phyloP scores from a whole-genome alignment of 75 land plant genomes.

The Gnetum montanum region DNA sequence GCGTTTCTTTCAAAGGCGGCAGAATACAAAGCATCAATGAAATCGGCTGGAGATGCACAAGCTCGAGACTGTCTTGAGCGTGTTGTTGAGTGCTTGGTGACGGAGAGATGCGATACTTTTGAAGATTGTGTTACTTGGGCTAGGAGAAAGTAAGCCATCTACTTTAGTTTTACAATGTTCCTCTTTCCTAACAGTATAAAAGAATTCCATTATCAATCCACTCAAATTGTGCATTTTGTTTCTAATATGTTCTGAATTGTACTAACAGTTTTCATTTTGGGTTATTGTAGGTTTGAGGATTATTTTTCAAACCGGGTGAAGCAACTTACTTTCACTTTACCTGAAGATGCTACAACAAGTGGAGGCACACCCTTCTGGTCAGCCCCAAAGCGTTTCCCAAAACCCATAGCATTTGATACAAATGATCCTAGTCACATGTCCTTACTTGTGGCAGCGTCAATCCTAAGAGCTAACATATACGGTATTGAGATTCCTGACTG shows the following conservation, averaged over 20 bases:
- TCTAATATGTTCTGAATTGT: neutral
- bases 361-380: conserved; percentile 66
- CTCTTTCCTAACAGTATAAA: too few species aligned
- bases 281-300: conserved; percentile 68
- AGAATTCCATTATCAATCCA: too few species aligned
- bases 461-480: conserved; percentile 70
- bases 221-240: too few species aligned
- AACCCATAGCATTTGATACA: conserved; percentile 50
- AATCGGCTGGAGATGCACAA: conserved; percentile 83
- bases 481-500: conserved; percentile 77
- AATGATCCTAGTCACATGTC: conserved; percentile 46
- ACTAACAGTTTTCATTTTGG: neutral
- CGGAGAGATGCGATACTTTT: conserved; percentile 64
- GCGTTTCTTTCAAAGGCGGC: conserved; percentile 47
- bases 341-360: conserved; percentile 77
- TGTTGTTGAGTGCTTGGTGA: conserved; percentile 69
- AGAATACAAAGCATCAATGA: conserved; percentile 60
- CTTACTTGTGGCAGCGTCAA: conserved; percentile 59
- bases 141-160: conserved; percentile 43
- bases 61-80: conserved; percentile 79
- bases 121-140: conserved; percentile 84
- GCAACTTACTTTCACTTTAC: conserved; percentile 88
- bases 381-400: conserved; percentile 89
- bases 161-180: too few species aligned
- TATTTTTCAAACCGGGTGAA: conserved; percentile 88